phyloP scores from a whole-genome alignment of 345 rosid species.

The Rhizophora apiculata region DNA sequence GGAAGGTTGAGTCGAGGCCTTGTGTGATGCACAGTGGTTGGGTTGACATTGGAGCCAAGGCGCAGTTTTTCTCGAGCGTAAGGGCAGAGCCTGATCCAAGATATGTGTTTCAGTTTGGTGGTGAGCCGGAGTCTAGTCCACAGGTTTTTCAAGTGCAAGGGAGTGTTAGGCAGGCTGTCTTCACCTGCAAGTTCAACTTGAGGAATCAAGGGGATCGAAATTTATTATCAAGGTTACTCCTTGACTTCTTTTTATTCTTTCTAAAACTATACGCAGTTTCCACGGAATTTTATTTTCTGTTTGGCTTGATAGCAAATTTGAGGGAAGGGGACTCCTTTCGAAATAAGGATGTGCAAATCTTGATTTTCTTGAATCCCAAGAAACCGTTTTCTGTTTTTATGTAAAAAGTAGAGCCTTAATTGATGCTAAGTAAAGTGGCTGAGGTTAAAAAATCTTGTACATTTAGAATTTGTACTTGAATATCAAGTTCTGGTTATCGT shows the following conservation, averaged over 20 bases:
- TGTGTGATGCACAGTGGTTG: constrained; percentile 69
- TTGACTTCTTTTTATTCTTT: not conserved
- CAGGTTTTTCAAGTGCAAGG: constrained; percentile 95
- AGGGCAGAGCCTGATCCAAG: constrained; percentile 85
- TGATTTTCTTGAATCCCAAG: not conserved
- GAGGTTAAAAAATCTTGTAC: not conserved
- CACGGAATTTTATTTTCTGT: not conserved
- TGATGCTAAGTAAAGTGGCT: no score
- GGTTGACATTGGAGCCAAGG: constrained; percentile 41
- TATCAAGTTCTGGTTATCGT: not conserved
- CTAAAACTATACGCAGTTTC: not conserved
- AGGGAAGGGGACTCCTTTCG: not conserved
- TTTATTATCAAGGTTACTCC: constrained; percentile 54
- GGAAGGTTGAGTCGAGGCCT: constrained; percentile 48
- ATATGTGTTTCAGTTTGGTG: constrained; percentile 80
- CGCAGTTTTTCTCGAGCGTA: constrained; percentile 50
- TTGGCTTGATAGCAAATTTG: constrained; percentile 8
- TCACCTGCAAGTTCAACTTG: constrained; percentile 89
- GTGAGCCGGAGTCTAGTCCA: constrained; percentile 94
- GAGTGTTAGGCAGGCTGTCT: constrained; percentile 76
- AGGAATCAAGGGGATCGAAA: constrained; percentile 56
- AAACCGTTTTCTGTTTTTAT: not conserved
- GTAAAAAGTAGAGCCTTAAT: no score
- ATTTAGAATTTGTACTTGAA: not conserved
- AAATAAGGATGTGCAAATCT: not conserved